Base-by-base conservation (phyloP, 768 basidiomycete genomes). In the Mycena filopes region DNA sequence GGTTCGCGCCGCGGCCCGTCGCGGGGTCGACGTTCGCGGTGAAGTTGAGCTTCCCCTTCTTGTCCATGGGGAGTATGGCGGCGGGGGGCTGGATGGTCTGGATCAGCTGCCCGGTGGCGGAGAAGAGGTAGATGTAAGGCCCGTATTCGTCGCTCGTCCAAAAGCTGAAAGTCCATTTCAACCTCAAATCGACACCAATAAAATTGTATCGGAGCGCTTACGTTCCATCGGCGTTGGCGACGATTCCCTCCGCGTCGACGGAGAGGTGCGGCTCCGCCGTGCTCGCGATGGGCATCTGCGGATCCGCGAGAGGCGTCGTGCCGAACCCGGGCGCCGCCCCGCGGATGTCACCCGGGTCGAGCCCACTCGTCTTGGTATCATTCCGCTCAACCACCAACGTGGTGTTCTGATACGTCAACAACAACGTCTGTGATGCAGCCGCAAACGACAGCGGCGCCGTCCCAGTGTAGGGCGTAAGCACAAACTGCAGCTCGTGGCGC, bases 71-170 rank as follows among this genome's bases (percentile, higher is more conserved):
- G 0, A 89, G 76, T 28, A 88, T 78, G 1, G 90, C 89, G 4
- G 78, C 70, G 0, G 87, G 87, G 0, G 89, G 88, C 70, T 86
- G 80, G 45, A 91, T 88, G 2, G 85, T 84, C 66, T 84, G 80
- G 23, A 89, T 73, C 8, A 90, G 76, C 2, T 80, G 69, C 1
- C 88, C 88, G 26, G 74, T 72, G 1, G 79, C 70, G 0, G 81
- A 75, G 73, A 85, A 85, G 18, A 79, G 81, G 74, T 90, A 88
- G 66, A 90, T 86, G 69, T 87, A 87, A 4, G 87, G 87, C 1
- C 88, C 89, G 67, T 90, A 91, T 76, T 91, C 89, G 71, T 91
- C 90, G 68, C 86, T 86, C 31, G 86, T 79, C 88, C 87, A 90
- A 75, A 82, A 87, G 36, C 15, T 36, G 36, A 36, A 36, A 33